Conservation (phyloP, 352 stramenopile species). For the Pythium rhizo-oryzae region DNA sequence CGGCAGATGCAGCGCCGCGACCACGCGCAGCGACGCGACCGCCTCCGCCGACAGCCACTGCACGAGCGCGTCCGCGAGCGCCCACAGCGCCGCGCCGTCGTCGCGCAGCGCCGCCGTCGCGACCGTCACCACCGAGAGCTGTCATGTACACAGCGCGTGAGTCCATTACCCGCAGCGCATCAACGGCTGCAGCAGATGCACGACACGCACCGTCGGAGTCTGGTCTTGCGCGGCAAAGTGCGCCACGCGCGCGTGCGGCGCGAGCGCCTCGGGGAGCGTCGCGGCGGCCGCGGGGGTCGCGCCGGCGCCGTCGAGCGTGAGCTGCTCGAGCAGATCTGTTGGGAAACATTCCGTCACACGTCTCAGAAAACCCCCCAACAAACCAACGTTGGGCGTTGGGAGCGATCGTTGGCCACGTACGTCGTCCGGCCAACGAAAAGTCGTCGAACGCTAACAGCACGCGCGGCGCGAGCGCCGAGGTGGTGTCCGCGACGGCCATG, state of each 20-base stretch:
- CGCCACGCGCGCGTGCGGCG: background rate
- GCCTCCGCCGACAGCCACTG: constrained; percentile 36
- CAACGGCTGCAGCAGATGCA: too few species aligned
- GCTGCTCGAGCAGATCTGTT: constrained; percentile 8
- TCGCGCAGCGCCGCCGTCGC: constrained; percentile 29
- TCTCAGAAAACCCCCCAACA: background rate
- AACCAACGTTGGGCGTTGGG: background rate
- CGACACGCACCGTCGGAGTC: background rate
- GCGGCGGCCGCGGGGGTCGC: background rate
- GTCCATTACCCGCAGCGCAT: too few species aligned
- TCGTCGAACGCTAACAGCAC: constrained; percentile 75
- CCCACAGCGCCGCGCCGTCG: constrained; percentile 36
- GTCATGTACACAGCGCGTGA: background rate
- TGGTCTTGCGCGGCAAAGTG: background rate
- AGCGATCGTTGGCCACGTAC: constrained; percentile 32
- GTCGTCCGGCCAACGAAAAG: constrained; percentile 60
- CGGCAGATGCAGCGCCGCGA: constrained; percentile 60
- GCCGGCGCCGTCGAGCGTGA: background rate
- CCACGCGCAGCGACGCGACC: constrained; percentile 45
- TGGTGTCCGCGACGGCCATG: constrained; percentile 6
- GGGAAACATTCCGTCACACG: background rate
- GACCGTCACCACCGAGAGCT: constrained; percentile 44
- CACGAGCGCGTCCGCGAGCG: constrained; percentile 49
- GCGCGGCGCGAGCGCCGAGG: constrained; percentile 17
- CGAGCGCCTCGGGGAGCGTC: constrained; percentile 1